phyloP scores from a whole-genome alignment of 2,329 filamentous ascomycete species.

The Pleoardoris graminearum region DNA sequence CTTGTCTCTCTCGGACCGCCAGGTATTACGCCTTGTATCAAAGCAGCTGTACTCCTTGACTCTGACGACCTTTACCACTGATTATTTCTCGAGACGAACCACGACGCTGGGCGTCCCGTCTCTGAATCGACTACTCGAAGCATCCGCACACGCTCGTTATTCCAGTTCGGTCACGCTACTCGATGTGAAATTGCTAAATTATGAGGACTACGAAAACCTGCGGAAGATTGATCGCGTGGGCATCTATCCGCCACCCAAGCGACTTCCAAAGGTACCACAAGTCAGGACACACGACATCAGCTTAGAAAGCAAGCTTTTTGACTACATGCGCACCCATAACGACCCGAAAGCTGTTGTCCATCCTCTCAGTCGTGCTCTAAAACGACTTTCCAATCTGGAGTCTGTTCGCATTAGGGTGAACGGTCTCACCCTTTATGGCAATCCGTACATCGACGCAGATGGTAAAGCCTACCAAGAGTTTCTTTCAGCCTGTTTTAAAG shows the following conservation, averaged over 20 bases:
- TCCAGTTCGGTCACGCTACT: conserved; percentile 23
- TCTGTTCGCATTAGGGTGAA: conserved; percentile 22
- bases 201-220: conserved; percentile 27
- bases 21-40: conserved; percentile 29
- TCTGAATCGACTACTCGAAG: conserved; percentile 23
- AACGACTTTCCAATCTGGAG: conserved; percentile 22
- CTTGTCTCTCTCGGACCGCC: conserved; percentile 21
- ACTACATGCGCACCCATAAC: conserved; percentile 21
- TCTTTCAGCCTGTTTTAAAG: conserved; percentile 22
- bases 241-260: conserved; percentile 34
- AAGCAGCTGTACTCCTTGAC: conserved; percentile 26
- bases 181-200: conserved; percentile 30
- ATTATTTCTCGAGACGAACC: conserved; percentile 25
- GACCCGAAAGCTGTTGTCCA: conserved; percentile 23
- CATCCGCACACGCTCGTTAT: conserved; percentile 22
- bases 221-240: conserved; percentile 26
- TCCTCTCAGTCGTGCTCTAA: conserved; percentile 23
- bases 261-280: conserved; percentile 25
- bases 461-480: conserved; percentile 7
- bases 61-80: conserved; percentile 25
- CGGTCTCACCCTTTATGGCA: not conserved
- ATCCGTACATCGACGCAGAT: conserved; percentile 3
- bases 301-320: conserved; percentile 25
- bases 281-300: conserved; percentile 21
- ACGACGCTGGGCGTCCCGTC: conserved; percentile 32